phyloP scores from a whole-genome alignment of 1,284 basidiomycete species.

The Cutaneotrichosporon sp. region DNA sequence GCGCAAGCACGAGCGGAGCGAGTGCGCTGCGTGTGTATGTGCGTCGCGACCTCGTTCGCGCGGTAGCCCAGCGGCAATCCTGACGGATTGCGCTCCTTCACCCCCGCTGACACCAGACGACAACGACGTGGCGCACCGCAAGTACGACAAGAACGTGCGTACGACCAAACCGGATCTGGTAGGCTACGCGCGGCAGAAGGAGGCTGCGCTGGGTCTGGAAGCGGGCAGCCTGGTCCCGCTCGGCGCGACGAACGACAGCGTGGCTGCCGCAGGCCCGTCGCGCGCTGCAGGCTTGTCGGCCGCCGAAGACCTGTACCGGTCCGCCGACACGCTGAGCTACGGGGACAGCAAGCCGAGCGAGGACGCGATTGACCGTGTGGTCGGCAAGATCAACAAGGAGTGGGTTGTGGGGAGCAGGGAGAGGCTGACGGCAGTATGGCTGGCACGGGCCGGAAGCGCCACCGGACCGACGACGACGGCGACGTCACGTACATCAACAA shows the following conservation, averaged over 20 bases:
- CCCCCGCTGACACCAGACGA: constrained; percentile 58
- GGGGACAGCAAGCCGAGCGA: constrained; percentile 91
- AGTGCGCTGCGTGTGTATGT: too few relatives aligned
- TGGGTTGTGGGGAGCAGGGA: constrained; percentile 50
- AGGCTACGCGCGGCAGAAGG: constrained; percentile 80
- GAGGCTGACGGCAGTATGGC: constrained; percentile 6
- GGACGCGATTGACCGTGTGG: constrained; percentile 87
- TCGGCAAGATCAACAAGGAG: constrained; percentile 90
- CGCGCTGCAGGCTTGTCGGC: constrained; percentile 50
- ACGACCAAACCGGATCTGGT: constrained; percentile 77
- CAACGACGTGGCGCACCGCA: constrained; percentile 74
- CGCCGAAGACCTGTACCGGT: constrained; percentile 75
- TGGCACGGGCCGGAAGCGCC: constrained; percentile 22
- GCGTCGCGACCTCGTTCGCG: too few relatives aligned
- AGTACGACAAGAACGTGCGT: constrained; percentile 87
- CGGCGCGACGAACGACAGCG: constrained; percentile 39
- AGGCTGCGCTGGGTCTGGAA: constrained; percentile 66
- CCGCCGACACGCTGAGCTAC: constrained; percentile 82
- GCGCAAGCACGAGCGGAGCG: neutral
- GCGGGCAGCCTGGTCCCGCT: constrained; percentile 57
- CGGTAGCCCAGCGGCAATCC: too few relatives aligned
- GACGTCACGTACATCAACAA: constrained; percentile 99
- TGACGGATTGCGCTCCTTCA: too few relatives aligned
- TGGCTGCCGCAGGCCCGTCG: constrained; percentile 30
- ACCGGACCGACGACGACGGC: constrained; percentile 83